Evolutionary conservation across 2,329 filamentous ascomycete species (phyloP).

Genomic region (Ascochyta viciae-villosae): DNA sequence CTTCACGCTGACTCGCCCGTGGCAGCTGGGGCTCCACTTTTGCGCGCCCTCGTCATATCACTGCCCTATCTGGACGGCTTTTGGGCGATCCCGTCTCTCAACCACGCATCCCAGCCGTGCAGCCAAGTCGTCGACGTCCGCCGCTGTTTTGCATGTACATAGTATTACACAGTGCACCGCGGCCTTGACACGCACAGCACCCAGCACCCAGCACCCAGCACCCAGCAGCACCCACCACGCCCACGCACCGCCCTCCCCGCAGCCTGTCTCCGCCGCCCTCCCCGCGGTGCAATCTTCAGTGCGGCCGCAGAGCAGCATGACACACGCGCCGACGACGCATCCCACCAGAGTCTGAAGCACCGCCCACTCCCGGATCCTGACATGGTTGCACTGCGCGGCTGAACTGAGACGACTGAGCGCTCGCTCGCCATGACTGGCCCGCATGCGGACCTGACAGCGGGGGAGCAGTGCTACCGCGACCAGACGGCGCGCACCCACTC

Average conservation of each 20-base stretch:
- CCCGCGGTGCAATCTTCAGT: neutral
- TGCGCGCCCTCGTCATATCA: slow-evolving; percentile 11
- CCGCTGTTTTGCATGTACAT: slow-evolving; percentile 8
- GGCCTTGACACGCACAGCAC: neutral
- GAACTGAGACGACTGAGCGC: slow-evolving; percentile 37
- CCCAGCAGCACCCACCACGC: no score
- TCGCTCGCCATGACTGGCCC: slow-evolving; percentile 40
- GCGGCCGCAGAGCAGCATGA: slow-evolving; percentile 37
- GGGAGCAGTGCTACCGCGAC: slow-evolving; percentile 35
- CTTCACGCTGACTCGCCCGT: slow-evolving; percentile 12
- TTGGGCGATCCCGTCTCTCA: slow-evolving; percentile 20
- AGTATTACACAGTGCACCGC: neutral
- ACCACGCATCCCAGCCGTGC: slow-evolving; percentile 15
- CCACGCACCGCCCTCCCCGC: neutral
- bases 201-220: no score
- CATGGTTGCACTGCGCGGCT: slow-evolving; percentile 43
- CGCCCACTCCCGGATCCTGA: slow-evolving; percentile 20
- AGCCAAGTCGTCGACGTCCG: slow-evolving; percentile 14
- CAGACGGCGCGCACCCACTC: slow-evolving; percentile 20
- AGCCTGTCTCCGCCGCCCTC: neutral
- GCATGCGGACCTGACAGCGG: slow-evolving; percentile 33
- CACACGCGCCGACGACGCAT: slow-evolving; percentile 24
- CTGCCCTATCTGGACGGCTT: slow-evolving; percentile 14
- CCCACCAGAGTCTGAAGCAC: slow-evolving; percentile 14
- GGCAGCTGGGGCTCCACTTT: slow-evolving; percentile 6